Base-by-base conservation (phyloP, 352 stramenopile genomes). In the Globisporangium apiculatum region DNA sequence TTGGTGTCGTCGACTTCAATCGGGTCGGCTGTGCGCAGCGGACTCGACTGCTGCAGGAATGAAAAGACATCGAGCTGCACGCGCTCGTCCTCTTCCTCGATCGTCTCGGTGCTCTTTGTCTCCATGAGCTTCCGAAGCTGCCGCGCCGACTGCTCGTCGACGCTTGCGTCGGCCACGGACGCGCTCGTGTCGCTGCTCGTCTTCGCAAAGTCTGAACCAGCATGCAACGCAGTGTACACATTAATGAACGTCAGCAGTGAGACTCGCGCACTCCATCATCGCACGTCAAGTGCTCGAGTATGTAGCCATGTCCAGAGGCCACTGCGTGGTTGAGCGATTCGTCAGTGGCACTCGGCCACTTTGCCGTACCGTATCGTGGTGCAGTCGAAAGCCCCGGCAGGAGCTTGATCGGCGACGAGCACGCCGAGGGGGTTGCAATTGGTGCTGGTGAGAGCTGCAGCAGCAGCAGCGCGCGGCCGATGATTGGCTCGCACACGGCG, bases 81-180 rank as follows among this genome's bases (percentile, higher is more conserved):
- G n/a, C 76, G 78, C 53, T 92, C 85, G 47, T 95, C 85, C 69
- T 95, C 85, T 66, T 90, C 78, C 64, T 93, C 82, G 55, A 92
- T 89, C 41, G 62, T 67, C 47, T 91, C 79, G 36, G 83, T 73
- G 6, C 79, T 79, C 60, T 92, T 94, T 7, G 69, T 75, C 50
- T 88, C 75, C 72, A 86, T 86, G 7, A 92, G 47, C n/a, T 67
- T 67, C 37, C 86, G 83, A 7, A 92, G 58, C 17, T 94, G 85
- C 7, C 62, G 68, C 8, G 66, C 61, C 57, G 75, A 84, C 53
- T 72, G 68, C 41, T 87, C 72, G 8, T 65, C 62, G 7, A 41
- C 54, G 58, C 53, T 36, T 68, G 48, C 17, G 57, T 66, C 40
- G 67, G 57, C 48, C 52, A 55, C 9, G n/a, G 40, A 43, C 40